These are phyloP conservation scores for Penicillium psychrofluorescens DNA, from an alignment of 495 filamentous ascomycete species.

Conservation along the genomic window DNA sequence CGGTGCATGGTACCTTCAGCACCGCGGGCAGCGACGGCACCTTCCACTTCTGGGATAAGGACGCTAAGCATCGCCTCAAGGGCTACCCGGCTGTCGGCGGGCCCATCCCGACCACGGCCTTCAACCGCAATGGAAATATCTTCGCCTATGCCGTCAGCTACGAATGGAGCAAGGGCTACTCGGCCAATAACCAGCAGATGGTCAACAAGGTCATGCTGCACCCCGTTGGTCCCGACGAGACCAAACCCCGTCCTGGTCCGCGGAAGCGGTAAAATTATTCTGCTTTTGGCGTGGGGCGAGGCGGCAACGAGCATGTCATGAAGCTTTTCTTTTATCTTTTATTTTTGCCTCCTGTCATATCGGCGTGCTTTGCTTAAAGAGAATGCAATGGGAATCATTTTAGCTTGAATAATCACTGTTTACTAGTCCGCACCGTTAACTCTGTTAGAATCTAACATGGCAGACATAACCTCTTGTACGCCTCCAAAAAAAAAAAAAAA, in stretches of 20 bases:
- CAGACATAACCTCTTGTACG: no score
- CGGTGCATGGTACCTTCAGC: conserved; percentile 79
- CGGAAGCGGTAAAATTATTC: conserved; percentile 54
- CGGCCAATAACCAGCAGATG: conserved; percentile 57
- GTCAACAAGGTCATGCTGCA: conserved; percentile 86
- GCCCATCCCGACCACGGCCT: conserved; percentile 69
- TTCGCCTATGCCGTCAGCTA: conserved; percentile 91
- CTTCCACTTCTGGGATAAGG: conserved; percentile 89
- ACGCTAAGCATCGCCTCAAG: conserved; percentile 78
- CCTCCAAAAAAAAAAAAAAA: no score
- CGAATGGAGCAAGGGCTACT: conserved; percentile 90
- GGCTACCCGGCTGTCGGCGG: conserved; percentile 81
- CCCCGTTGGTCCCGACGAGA: conserved; percentile 66
- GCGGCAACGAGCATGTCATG: conserved; percentile 24
- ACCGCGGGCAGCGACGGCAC: conserved; percentile 86
- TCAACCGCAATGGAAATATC: conserved; percentile 68
- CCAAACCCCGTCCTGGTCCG: conserved; percentile 66
- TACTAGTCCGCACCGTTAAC: no score
- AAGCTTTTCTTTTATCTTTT: conserved; percentile 4
- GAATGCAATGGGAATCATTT: conserved; percentile 10
- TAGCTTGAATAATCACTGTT: no score
- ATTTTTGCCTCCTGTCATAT: conserved; percentile 7
- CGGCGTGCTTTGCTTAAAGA: conserved; percentile 18
- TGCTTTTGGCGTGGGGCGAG: no score
- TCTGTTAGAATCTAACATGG: no score